Conservation (phyloP, 768 basidiomycete species). For the Porphyrellus cyaneotinctus region DNA sequence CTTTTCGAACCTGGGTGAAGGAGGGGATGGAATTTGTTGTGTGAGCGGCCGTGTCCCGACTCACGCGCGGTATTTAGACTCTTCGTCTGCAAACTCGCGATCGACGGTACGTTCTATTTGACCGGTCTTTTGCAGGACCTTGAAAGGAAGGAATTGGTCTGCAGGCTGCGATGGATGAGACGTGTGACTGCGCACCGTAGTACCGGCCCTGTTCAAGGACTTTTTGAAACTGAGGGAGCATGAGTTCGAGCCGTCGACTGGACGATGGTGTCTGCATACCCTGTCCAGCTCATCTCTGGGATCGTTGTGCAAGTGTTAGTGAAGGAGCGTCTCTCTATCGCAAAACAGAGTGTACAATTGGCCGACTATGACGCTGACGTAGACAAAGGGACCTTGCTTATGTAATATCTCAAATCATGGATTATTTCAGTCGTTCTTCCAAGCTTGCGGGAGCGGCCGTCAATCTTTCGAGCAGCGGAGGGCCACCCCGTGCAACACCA, state of each 20-base stretch:
- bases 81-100: conserved; percentile 89
- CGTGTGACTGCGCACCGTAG: conserved; percentile 55
- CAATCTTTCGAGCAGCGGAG: conserved; percentile 16
- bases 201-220: conserved; percentile 86
- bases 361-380: too few relatives aligned
- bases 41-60: conserved; percentile 21
- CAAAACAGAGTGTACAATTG: too few relatives aligned
- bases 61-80: conserved; percentile 85
- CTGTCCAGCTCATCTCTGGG: conserved; percentile 62
- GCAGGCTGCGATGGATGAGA: not conserved
- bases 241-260: not conserved
- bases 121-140: conserved; percentile 97
- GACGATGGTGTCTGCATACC: conserved; percentile 30
- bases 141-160: conserved; percentile 9
- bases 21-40: not conserved
- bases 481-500: conserved; percentile 15
- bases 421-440: conserved; percentile 16
- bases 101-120: conserved; percentile 96
- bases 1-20: conserved; percentile 78
- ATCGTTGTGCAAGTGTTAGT: too few relatives aligned
- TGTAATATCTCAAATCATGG: conserved; percentile 4
- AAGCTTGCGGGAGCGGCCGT: conserved; percentile 11
- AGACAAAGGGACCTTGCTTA: not conserved
- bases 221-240: conserved; percentile 74
- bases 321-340: too few relatives aligned